These are phyloP conservation scores for peach (Prunus persica) DNA, from an alignment of 306 rosid species.

Conservation along the genomic window Prunus_persica_NCBIv2 NC_034014.1:7409501-7410000, in stretches of 20 bases:
- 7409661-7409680: neutral
- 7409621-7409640: neutral
- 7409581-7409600: neutral
- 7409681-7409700: neutral
- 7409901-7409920: conserved; percentile 36
- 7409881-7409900: conserved; percentile 32
- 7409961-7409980: conserved; percentile 32
- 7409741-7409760: conserved; percentile 31
- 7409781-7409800: neutral
- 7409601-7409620: neutral
- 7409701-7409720: neutral
- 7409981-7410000: conserved; percentile 37
- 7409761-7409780: conserved; percentile 26
- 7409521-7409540: conserved; percentile 29
- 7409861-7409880: conserved; percentile 26
- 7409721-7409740: conserved; percentile 44
- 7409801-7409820: neutral
- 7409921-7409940: conserved; percentile 23
- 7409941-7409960: conserved; percentile 25
- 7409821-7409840: neutral
- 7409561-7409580: conserved; percentile 11
- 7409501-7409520: conserved; percentile 44
- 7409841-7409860: conserved; percentile 25
- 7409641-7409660: neutral
- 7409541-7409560: conserved; percentile 46